Evolutionary conservation across 305 asterid genomes (phyloP).

Genomic region (Caryopteris hybrid): DNA sequence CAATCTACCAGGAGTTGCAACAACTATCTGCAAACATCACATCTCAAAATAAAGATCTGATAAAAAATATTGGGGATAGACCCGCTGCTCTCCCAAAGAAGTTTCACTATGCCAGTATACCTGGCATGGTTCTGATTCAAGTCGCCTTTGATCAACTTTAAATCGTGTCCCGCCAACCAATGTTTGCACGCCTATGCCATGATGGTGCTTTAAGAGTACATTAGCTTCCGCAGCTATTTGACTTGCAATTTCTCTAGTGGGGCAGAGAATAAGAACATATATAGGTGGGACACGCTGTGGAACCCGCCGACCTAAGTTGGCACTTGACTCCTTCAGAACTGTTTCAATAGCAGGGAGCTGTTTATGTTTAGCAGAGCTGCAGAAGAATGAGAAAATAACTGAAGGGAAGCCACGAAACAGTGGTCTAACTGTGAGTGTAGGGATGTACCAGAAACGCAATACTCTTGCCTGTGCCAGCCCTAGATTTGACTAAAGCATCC

Average conservation of each 20-base stretch:
- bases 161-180: slow-evolving; percentile 93
- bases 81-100: not conserved
- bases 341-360: slow-evolving; percentile 99
- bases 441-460: slow-evolving; percentile 79
- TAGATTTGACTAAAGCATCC: slow-evolving; percentile 88
- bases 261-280: slow-evolving; percentile 74
- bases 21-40: slow-evolving; percentile 59
- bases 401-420: not conserved
- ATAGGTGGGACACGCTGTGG: slow-evolving; percentile 61
- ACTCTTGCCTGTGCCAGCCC: slow-evolving; percentile 94
- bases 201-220: slow-evolving; percentile 82
- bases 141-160: slow-evolving; percentile 69
- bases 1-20: slow-evolving; percentile 96
- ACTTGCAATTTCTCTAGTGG: slow-evolving; percentile 94
- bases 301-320: slow-evolving; percentile 31
- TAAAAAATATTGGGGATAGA: not conserved
- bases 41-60: not conserved
- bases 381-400: slow-evolving; percentile 25
- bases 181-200: slow-evolving; percentile 77
- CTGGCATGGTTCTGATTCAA: slow-evolving; percentile 78
- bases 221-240: slow-evolving; percentile 92
- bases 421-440: not conserved
- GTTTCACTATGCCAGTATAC: slow-evolving; percentile 27
- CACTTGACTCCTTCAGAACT: slow-evolving; percentile 66
- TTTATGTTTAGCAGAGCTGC: slow-evolving; percentile 66